phyloP scores from a whole-genome alignment of 331 rosid genomes.

The Rosa hybrid region DNA sequence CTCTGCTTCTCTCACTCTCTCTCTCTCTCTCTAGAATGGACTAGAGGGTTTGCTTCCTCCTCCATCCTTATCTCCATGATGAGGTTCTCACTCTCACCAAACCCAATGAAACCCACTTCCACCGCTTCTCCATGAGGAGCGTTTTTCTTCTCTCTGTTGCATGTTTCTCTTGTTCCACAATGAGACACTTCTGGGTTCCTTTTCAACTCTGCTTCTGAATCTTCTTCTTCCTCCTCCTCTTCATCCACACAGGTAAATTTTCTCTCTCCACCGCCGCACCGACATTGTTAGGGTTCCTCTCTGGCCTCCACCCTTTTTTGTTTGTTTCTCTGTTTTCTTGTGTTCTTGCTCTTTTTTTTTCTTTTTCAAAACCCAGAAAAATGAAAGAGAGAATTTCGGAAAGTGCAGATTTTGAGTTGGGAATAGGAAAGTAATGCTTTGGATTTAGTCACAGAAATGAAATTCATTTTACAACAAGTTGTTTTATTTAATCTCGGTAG shows the following conservation, averaged over 20 bases:
- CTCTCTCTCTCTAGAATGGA: constrained; percentile 12
- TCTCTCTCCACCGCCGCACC: constrained; percentile 10
- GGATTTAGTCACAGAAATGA: neutral
- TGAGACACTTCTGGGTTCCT: neutral
- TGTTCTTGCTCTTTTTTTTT: neutral
- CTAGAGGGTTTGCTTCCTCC: neutral
- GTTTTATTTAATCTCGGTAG: constrained; percentile 31
- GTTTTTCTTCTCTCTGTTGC: neutral
- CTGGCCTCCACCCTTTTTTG: neutral
- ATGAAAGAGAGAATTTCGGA: neutral
- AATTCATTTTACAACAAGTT: neutral
- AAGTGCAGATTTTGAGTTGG: neutral
- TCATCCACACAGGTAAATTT: neutral
- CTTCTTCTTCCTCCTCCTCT: constrained; percentile 5
- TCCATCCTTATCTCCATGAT: constrained; percentile 32
- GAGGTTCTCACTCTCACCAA: constrained; percentile 2
- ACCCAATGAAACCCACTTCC: constrained; percentile 28
- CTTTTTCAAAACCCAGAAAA: constrained; percentile 11
- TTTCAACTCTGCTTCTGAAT: neutral
- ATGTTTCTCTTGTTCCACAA: neutral
- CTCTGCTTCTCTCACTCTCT: neutral
- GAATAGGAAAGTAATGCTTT: neutral
- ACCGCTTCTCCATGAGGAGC: constrained; percentile 17
- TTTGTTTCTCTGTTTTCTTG: neutral
- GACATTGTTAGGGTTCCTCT: constrained; percentile 18